These are phyloP conservation scores for Telfairia occidentalis DNA, from an alignment of 331 rosid genomes.

Conservation along the genomic window DNA sequence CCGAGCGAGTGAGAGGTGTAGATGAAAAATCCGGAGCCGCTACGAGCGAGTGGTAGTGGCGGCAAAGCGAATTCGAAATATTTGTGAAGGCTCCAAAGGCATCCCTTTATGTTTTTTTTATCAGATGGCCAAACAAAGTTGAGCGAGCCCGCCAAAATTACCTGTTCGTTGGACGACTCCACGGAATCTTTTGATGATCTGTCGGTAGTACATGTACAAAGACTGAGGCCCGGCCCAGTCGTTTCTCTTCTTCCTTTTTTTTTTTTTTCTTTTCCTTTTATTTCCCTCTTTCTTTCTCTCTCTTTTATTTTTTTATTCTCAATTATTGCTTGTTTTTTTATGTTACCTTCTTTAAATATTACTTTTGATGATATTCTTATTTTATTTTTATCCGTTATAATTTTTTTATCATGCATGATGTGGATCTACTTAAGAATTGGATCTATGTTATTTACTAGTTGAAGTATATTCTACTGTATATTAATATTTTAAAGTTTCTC, in stretches of 20 bases:
- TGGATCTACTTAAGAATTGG: not conserved
- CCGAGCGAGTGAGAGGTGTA: not conserved
- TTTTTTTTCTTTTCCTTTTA: not conserved
- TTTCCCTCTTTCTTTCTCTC: not conserved
- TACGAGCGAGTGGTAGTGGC: not conserved
- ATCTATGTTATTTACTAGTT: not conserved
- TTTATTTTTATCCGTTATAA: not conserved
- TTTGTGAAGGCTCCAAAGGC: not conserved
- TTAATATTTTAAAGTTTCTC: not conserved
- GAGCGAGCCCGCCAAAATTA: slow-evolving; percentile 16
- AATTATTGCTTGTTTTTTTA: not conserved
- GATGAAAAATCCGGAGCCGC: not conserved
- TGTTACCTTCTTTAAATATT: not conserved
- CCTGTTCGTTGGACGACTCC: slow-evolving; percentile 7
- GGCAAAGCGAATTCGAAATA: slow-evolving; percentile 14
- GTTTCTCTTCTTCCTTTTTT: not conserved
- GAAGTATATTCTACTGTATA: not conserved
- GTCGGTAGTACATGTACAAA: slow-evolving; percentile 1
- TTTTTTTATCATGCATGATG: not conserved
- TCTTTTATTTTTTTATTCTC: not conserved
- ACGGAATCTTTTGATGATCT: slow-evolving; percentile 7
- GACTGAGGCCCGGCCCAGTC: not conserved
- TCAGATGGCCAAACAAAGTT: not conserved
- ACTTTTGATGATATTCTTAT: not conserved
- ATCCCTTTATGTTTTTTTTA: not conserved